Evolutionary conservation across 441 rosid genomes (phyloP), one percentile per base, ranked within the genome.

Genomic region (Gossypium schwendimanii): DNA sequence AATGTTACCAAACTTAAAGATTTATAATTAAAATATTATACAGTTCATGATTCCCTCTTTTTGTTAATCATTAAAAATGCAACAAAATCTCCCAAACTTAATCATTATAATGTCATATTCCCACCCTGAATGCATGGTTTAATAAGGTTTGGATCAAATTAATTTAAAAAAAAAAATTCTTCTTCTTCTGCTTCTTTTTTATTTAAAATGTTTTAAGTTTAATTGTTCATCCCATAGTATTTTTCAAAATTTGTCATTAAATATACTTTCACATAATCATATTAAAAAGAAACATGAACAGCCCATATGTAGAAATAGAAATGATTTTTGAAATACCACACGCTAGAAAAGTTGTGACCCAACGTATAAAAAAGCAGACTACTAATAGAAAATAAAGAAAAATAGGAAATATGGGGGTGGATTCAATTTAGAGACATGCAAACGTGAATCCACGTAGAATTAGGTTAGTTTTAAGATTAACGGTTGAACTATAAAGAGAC

Each of bases 371-470:
- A 53, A 53, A 18, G 2, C 58, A 7, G 24, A 53, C 24, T 53
- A 17, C 24, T 17, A 58, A 45, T 12, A 21, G 28, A 41, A 21
- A 64, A 64, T 44, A 44, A 31, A 54, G 26, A 54, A 18, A 54
- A 18, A 54, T 54, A 54, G 12, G 15, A 64, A 64, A 53, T 5
- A 52, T n/a, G 2, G 20, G 50, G 12, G n/a, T 18, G 50, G 12
- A 23, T 18, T 41, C 2, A 11, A 49, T 63, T 63, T 50, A 15
- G 62, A 50, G 69, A 67, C 26, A 23, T 77, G 77, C 74, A 78
- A 63, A 80, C 84, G 82, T 77, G 85, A 68, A 76, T 71, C 77
- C 85, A 82, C 80, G 78, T 49, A 18, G 45, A 58, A 63, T 53
- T 31, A 60, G 74, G 77, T 60, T 54, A 2, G 74, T 63, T 82